Base-by-base conservation (phyloP, 2,329 filamentous ascomycete genomes). In the Anthostomella pinea region DNA sequence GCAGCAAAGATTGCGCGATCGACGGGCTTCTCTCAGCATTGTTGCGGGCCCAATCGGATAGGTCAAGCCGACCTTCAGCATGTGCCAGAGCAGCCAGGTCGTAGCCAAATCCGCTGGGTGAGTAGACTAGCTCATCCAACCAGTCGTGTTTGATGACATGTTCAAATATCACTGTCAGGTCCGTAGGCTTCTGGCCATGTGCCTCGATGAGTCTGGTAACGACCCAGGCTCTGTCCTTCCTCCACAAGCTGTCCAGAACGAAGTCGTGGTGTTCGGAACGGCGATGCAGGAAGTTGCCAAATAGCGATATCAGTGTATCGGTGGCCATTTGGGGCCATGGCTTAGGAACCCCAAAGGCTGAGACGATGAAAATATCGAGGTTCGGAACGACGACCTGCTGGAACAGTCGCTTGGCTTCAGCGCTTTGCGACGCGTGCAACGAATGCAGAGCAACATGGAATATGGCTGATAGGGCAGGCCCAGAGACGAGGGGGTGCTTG, bases 201-300 rank as follows among this genome's bases (percentile, higher is more conserved):
- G 79, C 76, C 41, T 89, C 83, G 26, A 91, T 80, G 21, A 98
- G 78, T 40, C 86, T 81, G 46, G 83, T 78, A 8, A 83, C 83
- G 11, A 97, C 85, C 85, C 89, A 97, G 14, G 83, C 76, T 49
- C 83, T 86, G 58, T 97, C 88, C 57, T 93, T 89, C 50, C 85
- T 83, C 90, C 91, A 97, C 5, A 95, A 68, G 40, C 88, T 90
- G 57, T 95, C 84, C 39, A 98, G 76, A 10, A 95, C 91, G 46
- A 96, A 94, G 48, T 90, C 83, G 59, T 87, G 85, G 37, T 90
- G 79, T 4, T 82, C 75, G 8, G 88, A 81, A 38, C 81, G 77
- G 61, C 90, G 90, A 54, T 82, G 77, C 18, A 96, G 72, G 58
- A 95, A 96, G 8, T 85, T 85, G 33, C 87, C 82, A 52, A 96